Conservation (phyloP, 495 filamentous ascomycete species). For the Trichoderma reesei region DNA sequence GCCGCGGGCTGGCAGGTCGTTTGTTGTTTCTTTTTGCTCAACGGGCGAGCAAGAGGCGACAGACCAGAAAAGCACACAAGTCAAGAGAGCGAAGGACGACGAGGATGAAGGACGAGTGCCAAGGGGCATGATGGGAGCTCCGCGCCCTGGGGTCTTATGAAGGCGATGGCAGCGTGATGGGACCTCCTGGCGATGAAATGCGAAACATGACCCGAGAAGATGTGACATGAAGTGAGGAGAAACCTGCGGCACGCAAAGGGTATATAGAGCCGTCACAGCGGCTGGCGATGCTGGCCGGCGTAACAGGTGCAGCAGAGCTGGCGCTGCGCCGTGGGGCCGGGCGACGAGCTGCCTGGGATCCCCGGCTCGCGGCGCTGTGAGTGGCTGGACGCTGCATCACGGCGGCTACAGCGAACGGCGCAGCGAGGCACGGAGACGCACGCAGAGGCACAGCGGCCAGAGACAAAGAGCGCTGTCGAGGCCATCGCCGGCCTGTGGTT, state of each 20-base stretch:
- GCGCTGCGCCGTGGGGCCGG: constrained; percentile 15
- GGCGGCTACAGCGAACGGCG: background rate
- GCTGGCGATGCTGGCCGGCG: constrained; percentile 37
- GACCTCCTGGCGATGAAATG: constrained; percentile 11
- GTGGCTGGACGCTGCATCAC: background rate
- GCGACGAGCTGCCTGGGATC: background rate
- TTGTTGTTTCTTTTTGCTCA: constrained; percentile 34
- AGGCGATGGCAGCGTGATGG: background rate
- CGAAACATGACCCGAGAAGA: constrained; percentile 13
- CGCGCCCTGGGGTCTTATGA: background rate
- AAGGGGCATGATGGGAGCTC: constrained; percentile 14
- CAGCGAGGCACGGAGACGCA: background rate
- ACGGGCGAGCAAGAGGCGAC: constrained; percentile 16
- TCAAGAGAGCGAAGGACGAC: constrained; percentile 18
- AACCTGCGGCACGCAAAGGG: constrained; percentile 30
- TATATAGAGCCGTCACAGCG: constrained; percentile 36
- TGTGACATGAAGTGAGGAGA: constrained; percentile 18
- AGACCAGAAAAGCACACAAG: constrained; percentile 27
- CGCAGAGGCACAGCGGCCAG: background rate
- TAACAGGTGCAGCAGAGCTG: constrained; percentile 16
- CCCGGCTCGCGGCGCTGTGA: background rate
- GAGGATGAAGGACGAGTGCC: constrained; percentile 12
- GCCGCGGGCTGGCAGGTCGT: constrained; percentile 46
- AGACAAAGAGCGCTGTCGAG: background rate
- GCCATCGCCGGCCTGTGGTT: constrained; percentile 10